Evolutionary conservation across 2,329 filamentous ascomycete species (phyloP), one percentile per base, ranked within the genome.

Genomic region (Botryosphaeria dothidea): DNA sequence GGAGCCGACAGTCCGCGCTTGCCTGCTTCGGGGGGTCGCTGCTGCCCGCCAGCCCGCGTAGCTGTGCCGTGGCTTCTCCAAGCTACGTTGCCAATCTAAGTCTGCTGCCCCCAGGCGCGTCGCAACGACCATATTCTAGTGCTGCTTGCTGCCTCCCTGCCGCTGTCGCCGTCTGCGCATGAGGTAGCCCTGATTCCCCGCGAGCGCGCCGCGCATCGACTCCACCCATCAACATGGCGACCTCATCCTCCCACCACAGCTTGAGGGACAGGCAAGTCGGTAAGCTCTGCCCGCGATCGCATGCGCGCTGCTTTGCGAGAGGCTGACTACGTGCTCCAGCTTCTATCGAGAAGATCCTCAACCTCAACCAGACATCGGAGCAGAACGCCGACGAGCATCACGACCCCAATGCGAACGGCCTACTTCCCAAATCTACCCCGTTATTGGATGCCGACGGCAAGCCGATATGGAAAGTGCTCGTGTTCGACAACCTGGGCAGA

Each of bases 401-500:
- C 66, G 90, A 93, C 65, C 77, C 84, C 43, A 81, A 86, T 51
- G 73, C 78, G 34, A 89, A 89, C 73, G 89, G 88, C 58, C 79
- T 90, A 9, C 81, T 90, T 64, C 84, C 89, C 63, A 86, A 90
- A 23, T 86, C 89, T 41, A 89, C 89, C n/a, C 90, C 92, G 17
- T 91, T 97, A 62, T 82, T 97, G 67, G 93, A 93, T 70, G 85
- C 92, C 52, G 90, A 96, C 71, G 93, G 93, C 68, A 92, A 96
- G 73, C 93, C 94, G 0, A 93, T 97, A 81, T 98, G 94, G 94
- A 98, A 98, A 78, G 92, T 98, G 6, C 83, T 99, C 61, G 92
- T 99, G 9, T 98, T 99, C 75, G 96, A 99, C 78, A 91, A 94
- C 71, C 80, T 90, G 71, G 95, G 94, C 54, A 86, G 93, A 76